These are phyloP conservation scores for Salmacisia buchloeana DNA, from an alignment of 1,284 basidiomycete genomes.

Conservation along the genomic window DNA sequence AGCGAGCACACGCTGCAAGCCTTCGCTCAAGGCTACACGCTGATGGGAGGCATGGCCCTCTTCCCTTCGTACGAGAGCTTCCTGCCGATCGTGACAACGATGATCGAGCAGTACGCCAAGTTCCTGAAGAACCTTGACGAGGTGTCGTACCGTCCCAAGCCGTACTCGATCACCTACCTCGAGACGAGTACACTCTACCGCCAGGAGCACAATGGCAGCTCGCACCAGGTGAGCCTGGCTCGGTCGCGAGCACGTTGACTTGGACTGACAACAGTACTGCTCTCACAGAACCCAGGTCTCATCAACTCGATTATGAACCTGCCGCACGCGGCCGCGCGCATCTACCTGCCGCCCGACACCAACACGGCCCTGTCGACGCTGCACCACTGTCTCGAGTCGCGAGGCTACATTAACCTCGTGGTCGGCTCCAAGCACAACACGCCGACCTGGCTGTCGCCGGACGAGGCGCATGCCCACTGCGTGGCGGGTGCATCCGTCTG, in stretches of 20 bases:
- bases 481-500: conserved; percentile 52
- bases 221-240: too few species aligned
- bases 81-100: conserved; percentile 60
- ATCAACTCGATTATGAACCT: conserved; percentile 74
- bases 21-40: conserved; percentile 77
- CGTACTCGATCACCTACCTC: conserved; percentile 74
- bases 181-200: conserved; percentile 77
- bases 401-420: conserved; percentile 78
- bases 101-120: conserved; percentile 66
- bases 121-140: conserved; percentile 68
- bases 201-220: conserved; percentile 58
- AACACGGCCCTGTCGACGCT: conserved; percentile 72
- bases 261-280: too few species aligned
- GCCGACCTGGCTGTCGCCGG: conserved; percentile 44
- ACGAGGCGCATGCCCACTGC: conserved; percentile 51
- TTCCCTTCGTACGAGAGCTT: conserved; percentile 87
- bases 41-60: conserved; percentile 68
- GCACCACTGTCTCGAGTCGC: conserved; percentile 72
- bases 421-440: conserved; percentile 66
- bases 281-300: conserved; percentile 81
- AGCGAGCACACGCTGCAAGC: conserved; percentile 83
- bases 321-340: conserved; percentile 67
- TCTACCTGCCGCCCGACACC: conserved; percentile 83
- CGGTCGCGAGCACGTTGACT: too few species aligned
- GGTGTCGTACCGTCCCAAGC: conserved; percentile 68